A percentile compares a stretch with the other conserved stretches of the same genome.
These are phyloP conservation scores for Aspergillus flavus DNA, from an alignment of 2,329 filamentous ascomycete genomes.

Conservation along the genomic window DNA sequence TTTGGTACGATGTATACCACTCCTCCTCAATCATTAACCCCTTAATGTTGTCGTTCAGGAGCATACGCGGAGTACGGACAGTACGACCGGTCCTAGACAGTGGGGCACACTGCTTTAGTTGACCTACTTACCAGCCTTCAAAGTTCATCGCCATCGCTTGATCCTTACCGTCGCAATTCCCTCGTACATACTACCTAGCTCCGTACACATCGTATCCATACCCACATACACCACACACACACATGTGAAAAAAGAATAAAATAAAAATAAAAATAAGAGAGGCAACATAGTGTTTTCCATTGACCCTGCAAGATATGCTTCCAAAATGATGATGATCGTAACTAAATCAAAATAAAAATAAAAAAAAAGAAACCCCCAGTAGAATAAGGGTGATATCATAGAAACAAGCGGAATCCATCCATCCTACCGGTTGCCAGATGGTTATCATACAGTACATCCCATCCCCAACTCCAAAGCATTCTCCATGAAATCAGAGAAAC, in stretches of 20 bases:
- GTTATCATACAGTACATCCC: slow-evolving; percentile 37
- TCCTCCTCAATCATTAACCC: not conserved
- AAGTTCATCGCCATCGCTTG: not conserved
- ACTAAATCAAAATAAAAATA: not conserved
- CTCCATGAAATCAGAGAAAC: slow-evolving; percentile 22
- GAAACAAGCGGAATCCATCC: slow-evolving; percentile 23
- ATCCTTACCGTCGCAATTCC: not conserved
- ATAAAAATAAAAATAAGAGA: too few species aligned
- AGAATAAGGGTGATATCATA: slow-evolving; percentile 25
- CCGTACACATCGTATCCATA: not conserved
- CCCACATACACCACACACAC: not conserved
- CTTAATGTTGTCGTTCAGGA: not conserved
- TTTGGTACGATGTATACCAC: not conserved
- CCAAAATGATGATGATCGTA: not conserved
- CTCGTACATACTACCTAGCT: not conserved
- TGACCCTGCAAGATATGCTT: not conserved
- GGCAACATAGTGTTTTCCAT: not conserved
- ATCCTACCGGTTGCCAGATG: slow-evolving; percentile 27
- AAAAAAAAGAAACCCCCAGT: slow-evolving; percentile 4
- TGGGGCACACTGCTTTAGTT: slow-evolving; percentile 2
- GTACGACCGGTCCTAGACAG: not conserved
- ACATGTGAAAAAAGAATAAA: not conserved
- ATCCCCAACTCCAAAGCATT: slow-evolving; percentile 34
- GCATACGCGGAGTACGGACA: not conserved
- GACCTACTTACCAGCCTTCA: not conserved